Percentiles rank a stretch among this genome's conserved stretches.
Conservation (phyloP, 2,329 filamentous ascomycete genomes). For the Epichloe bromicola region DNA sequence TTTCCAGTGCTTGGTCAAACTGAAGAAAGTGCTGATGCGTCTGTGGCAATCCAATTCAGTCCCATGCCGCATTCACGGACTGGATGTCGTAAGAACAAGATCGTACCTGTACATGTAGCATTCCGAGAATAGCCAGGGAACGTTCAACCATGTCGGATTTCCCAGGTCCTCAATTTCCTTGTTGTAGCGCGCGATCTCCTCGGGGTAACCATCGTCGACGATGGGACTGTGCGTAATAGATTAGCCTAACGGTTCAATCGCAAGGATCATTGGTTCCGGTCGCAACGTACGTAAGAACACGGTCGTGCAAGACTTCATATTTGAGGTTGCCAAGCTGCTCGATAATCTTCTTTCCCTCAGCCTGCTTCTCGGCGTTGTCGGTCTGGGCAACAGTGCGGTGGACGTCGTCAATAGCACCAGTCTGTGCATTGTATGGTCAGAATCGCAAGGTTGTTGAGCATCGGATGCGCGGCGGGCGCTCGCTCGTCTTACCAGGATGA, state of each 20-base stretch:
- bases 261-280: neutral
- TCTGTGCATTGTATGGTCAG: conserved; percentile 36
- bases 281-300: conserved; percentile 52
- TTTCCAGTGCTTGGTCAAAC: conserved; percentile 70
- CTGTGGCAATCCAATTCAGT: conserved; percentile 20
- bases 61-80: neutral
- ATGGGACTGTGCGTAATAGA: conserved; percentile 42
- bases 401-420: conserved; percentile 87
- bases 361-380: conserved; percentile 48
- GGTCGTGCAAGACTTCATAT: conserved; percentile 88
- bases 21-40: conserved; percentile 70
- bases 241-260: neutral
- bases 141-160: conserved; percentile 66
- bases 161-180: conserved; percentile 65
- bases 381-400: conserved; percentile 55
- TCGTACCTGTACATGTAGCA: conserved; percentile 79
- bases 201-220: conserved; percentile 60
- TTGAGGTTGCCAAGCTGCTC: conserved; percentile 71
- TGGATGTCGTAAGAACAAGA: too few species aligned
- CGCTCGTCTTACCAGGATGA: conserved; percentile 61
- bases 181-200: conserved; percentile 80
- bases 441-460: neutral
- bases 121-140: conserved; percentile 82
- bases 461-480: neutral
- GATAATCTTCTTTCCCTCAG: conserved; percentile 79